phyloP scores from a whole-genome alignment of 805 yeast species.

The Wickerhamomyces canadensis region DNA sequence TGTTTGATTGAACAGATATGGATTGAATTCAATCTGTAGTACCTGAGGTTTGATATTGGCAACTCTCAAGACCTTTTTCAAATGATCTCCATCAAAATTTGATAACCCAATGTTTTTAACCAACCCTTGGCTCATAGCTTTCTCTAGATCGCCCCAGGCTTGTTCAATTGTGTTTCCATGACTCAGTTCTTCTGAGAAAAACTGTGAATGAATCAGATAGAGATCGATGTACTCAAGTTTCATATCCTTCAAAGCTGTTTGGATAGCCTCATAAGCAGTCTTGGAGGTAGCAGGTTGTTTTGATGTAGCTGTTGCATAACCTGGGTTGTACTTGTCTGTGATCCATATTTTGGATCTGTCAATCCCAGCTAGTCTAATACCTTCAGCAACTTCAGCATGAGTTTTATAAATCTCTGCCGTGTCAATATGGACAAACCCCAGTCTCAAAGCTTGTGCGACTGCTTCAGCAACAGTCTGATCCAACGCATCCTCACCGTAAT shows the following conservation, averaged over 20 bases:
- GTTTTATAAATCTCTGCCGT: constrained; percentile 62
- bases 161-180: constrained; percentile 42
- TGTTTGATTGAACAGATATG: constrained; percentile 60
- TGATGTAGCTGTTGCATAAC: constrained; percentile 20
- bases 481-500: constrained; percentile 21
- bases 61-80: constrained; percentile 36
- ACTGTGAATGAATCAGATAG: constrained; percentile 61
- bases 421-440: constrained; percentile 59
- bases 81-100: constrained; percentile 49
- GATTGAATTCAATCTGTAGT: constrained; percentile 66
- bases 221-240: constrained; percentile 51
- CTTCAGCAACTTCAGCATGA: constrained; percentile 49
- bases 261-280: constrained; percentile 42
- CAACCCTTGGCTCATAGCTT: constrained; percentile 47
- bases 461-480: constrained; percentile 39
- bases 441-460: constrained; percentile 39
- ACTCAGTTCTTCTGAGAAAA: constrained; percentile 34
- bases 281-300: constrained; percentile 22
- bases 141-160: constrained; percentile 56
- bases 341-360: constrained; percentile 44
- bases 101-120: constrained; percentile 68
- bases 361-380: constrained; percentile 35
- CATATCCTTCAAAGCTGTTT: constrained; percentile 39
- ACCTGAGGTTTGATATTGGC: constrained; percentile 48
- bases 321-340: constrained; percentile 53